phyloP scores from a whole-genome alignment of 371 early-diverging fungal species.

The Actinomortierella ambigua region DNA sequence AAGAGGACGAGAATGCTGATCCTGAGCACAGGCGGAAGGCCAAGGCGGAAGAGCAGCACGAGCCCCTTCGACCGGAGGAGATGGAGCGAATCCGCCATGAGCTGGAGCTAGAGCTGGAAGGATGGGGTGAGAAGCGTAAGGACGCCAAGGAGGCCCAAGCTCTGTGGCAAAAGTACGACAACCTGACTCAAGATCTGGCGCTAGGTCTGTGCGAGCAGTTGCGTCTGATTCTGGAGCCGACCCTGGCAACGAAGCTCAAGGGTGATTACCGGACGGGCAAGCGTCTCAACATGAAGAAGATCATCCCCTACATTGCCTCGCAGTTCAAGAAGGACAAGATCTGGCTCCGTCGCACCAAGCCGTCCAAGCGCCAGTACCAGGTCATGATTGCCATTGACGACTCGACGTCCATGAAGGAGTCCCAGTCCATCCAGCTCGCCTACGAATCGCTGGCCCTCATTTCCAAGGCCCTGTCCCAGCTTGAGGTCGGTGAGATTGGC shows the following conservation, averaged over 20 bases:
- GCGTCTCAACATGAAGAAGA: slow-evolving; percentile 99
- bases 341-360: slow-evolving; percentile 98
- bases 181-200: slow-evolving; percentile 88
- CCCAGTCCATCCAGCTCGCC: slow-evolving; percentile 87
- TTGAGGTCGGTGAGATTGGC: slow-evolving; percentile 93
- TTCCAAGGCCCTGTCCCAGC: slow-evolving; percentile 88
- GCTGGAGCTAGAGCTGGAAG: slow-evolving; percentile 54
- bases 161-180: slow-evolving; percentile 90
- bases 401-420: slow-evolving; percentile 96
- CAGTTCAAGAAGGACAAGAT: slow-evolving; percentile 99
- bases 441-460: slow-evolving; percentile 92
- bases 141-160: slow-evolving; percentile 71
- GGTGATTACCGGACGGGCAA: slow-evolving; percentile 99
- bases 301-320: slow-evolving; percentile 99
- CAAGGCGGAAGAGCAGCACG: slow-evolving; percentile 48
- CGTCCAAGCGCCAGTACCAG: slow-evolving; percentile 97
- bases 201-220: slow-evolving; percentile 94
- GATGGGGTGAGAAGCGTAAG: slow-evolving; percentile 66
- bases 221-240: slow-evolving; percentile 96
- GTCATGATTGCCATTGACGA: slow-evolving; percentile 99
- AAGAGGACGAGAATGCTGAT: slow-evolving; percentile 33
- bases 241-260: slow-evolving; percentile 94
- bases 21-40: slow-evolving; percentile 16
- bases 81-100: slow-evolving; percentile 67
- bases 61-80: slow-evolving; percentile 64